Evolutionary conservation across 192 early-diverging fungal species (phyloP), one percentile per base, ranked within the genome.

Genomic region (Coemansia erecta): DNA sequence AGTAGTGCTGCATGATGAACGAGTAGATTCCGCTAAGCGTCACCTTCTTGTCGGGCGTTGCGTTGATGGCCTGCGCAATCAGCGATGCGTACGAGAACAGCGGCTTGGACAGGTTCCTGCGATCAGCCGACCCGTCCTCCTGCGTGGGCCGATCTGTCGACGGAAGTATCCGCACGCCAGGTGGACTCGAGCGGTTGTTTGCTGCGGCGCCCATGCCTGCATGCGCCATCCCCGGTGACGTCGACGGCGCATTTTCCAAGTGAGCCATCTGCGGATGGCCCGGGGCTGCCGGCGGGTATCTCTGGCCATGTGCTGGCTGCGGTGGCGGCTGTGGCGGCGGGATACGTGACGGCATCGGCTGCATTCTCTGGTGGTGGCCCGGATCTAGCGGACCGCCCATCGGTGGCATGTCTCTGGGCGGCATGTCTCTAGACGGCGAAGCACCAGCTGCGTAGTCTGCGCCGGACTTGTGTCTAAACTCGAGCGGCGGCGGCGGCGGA

Each of bases 21-120:
- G 87, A 85, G 81, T 96, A 97, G 21, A 96, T 94, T 5, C 90
- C 94, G 73, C 87, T 91, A 21, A 96, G 80, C 5, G 94, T 93
- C 68, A 94, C 70, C 58, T 86, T 85, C 53, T 89, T 84, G 3
- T 77, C 68, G 0, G 80, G 60, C 0, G 85, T 85, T 21, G 86
- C 85, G 63, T 92, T 87, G 77, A 98, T 95, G 3, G 95, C 95
- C 67, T 95, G 87, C 8, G 92, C 86, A 40, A 98, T 94, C 33
- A 96, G 69, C 22, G 88, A 87, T 3, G 91, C 92, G 58, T 95
- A 98, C 19, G 93, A 92, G 60, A 88, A 90, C 21, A 90, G 82
- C 8, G 95, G 94, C 53, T 95, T 94, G 22, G 64, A 64, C 8
- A 50, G 46, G 19, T 47, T 50, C 35, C 31, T n/a, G 23, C 44